These are phyloP conservation scores for Physcia stellaris DNA, from an alignment of 495 filamentous ascomycete genomes.

Conservation along the genomic window DNA sequence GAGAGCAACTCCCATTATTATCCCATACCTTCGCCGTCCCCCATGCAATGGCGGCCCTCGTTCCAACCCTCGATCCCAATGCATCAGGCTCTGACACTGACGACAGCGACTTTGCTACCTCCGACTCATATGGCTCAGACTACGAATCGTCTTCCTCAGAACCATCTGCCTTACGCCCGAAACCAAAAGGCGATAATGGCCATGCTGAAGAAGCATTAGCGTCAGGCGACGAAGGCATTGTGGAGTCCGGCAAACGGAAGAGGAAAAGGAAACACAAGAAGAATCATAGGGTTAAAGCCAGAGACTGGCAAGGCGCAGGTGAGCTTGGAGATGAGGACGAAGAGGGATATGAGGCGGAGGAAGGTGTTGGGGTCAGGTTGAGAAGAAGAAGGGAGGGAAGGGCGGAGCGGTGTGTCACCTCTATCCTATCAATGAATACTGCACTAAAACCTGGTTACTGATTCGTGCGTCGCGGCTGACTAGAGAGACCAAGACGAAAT, in stretches of 20 bases:
- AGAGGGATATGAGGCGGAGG: constrained; percentile 38
- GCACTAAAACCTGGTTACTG: not conserved
- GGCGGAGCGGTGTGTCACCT: constrained; percentile 26
- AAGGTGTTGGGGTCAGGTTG: constrained; percentile 64
- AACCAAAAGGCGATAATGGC: constrained; percentile 20
- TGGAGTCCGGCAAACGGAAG: constrained; percentile 44
- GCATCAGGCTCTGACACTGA: constrained; percentile 11
- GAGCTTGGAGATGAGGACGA: constrained; percentile 43
- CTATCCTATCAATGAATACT: constrained; percentile 8
- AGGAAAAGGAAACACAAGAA: constrained; percentile 37
- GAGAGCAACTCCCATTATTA: not conserved
- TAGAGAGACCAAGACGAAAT: constrained; percentile 46
- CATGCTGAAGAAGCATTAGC: constrained; percentile 25
- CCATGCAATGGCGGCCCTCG: not conserved
- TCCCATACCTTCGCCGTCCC: not conserved
- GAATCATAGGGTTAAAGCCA: too few relatives aligned
- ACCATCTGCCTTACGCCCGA: too few relatives aligned
- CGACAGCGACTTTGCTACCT: constrained; percentile 16
- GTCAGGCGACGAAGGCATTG: constrained; percentile 71
- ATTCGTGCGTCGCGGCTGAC: not conserved
- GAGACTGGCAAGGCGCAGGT: constrained; percentile 27
- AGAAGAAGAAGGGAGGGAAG: constrained; percentile 65
- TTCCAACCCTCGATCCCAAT: not conserved
- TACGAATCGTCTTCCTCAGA: constrained; percentile 8
- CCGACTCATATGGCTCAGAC: constrained; percentile 10